These are phyloP conservation scores for Radiomyces spectabilis DNA, from an alignment of 192 early-diverging fungal species.

Conservation along the genomic window DNA sequence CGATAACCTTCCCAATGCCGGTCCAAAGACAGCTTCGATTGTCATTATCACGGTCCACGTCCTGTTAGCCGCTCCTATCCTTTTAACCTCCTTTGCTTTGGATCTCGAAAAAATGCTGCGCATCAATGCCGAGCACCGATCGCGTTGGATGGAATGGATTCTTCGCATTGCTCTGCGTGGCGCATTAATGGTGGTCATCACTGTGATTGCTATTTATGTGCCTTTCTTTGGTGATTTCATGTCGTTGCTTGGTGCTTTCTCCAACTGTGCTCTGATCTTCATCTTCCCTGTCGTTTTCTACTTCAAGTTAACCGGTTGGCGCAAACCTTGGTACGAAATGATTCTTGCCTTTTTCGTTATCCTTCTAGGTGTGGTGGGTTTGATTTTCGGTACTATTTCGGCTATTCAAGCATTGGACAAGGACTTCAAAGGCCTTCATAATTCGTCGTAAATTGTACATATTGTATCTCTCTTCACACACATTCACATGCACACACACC, in stretches of 20 bases:
- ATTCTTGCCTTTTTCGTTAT: constrained; percentile 8
- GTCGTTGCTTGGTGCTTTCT: constrained; percentile 65
- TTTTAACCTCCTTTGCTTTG: constrained; percentile 62
- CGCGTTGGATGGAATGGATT: constrained; percentile 38
- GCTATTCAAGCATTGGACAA: constrained; percentile 8
- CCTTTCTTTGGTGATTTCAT: constrained; percentile 77
- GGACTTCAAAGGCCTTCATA: too few species aligned
- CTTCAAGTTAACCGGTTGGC: constrained; percentile 58
- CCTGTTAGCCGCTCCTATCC: constrained; percentile 67
- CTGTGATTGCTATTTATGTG: constrained; percentile 52
- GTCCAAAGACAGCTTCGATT: constrained; percentile 51
- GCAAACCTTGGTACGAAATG: constrained; percentile 12
- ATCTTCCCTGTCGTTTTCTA: constrained; percentile 70
- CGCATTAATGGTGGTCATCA: constrained; percentile 43
- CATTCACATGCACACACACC: too few species aligned
- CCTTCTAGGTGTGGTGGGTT: constrained; percentile 22
- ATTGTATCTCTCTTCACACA: too few species aligned
- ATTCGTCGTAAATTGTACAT: too few species aligned
- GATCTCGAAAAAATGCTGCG: constrained; percentile 54
- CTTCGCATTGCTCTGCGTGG: constrained; percentile 46
- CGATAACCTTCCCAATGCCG: constrained; percentile 53
- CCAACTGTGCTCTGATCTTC: constrained; percentile 62
- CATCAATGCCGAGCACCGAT: constrained; percentile 27
- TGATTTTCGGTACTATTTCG: constrained; percentile 20
- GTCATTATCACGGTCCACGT: constrained; percentile 73